Base-by-base conservation (phyloP, 129 eudicot genomes). In the Helichrysum umbraculigerum region DNA sequence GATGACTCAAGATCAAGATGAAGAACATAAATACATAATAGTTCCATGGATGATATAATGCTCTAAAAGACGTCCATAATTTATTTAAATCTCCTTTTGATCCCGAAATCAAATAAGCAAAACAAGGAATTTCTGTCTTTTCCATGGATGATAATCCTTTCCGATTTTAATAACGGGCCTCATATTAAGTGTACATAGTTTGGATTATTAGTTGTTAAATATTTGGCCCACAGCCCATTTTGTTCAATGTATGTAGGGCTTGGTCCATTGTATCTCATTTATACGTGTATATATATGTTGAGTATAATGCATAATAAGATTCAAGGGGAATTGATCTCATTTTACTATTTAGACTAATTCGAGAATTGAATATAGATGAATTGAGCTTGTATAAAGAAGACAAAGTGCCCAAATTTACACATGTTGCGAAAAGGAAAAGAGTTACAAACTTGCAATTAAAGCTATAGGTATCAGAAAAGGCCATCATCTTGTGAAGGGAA, bases 1-100 rank as follows among this genome's bases (percentile, higher is more conserved):
- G 95, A 89, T 6, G 98, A 88, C 71, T 93, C 97, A 17, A 93
- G 88, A 82, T 93, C 98, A 68, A 93, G 81, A 86, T 93, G 98
- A 80, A 93, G 75, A 67, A 93, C 86, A 79, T n/a, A n/a, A n/a
- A n/a, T n/a, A n/a, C n/a, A n/a, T 93, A 93, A 66, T 88, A 91
- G 74, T 93, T 93, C 77, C 81, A 67, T 68, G 97, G 98, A 86
- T 93, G 98, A 75, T 93, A 91, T 20, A 93, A 17, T 0, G 96
- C 73, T 15, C 78, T 84, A 22, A 91, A 86, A 5, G 96, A 85
- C 81, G 97, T 88, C 97, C 97, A 93, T 17, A 93, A 80, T 77
- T 87, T 93, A 30, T 90, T 83, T n/a, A 86, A 75, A 83, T 93
- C 98, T 59, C 98, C 98, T 76, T 50, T 90, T 17, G 97, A 90